These are phyloP conservation scores for Erodium maritimum DNA, from an alignment of 345 rosid species.

Conservation along the genomic window DNA sequence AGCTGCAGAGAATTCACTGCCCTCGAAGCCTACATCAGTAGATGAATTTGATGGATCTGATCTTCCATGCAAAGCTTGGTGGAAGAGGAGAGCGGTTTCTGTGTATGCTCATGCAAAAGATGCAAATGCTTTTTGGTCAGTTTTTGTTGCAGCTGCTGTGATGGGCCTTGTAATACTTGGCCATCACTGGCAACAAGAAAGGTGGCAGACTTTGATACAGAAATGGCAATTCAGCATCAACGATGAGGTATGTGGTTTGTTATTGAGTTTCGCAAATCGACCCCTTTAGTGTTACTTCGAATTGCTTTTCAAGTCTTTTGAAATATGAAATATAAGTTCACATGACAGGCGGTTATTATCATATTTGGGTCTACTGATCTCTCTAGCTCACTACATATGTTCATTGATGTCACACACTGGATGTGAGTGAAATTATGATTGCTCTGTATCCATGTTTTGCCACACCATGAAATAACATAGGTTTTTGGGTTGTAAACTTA, in stretches of 20 bases:
- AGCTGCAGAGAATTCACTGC: conserved; percentile 25
- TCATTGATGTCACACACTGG: too few species aligned
- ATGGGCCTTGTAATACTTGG: conserved; percentile 91
- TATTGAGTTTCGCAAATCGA: not conserved
- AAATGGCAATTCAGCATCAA: conserved; percentile 63
- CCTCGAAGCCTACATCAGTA: conserved; percentile 28
- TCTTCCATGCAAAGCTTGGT: conserved; percentile 87
- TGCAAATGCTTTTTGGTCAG: conserved; percentile 79
- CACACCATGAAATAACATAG: too few species aligned
- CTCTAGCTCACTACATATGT: too few species aligned
- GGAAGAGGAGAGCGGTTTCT: conserved; percentile 84
- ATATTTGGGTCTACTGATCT: too few species aligned
- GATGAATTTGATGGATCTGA: conserved; percentile 28
- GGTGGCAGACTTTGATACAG: conserved; percentile 79
- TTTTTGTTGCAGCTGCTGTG: conserved; percentile 87
- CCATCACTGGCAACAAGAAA: conserved; percentile 92
- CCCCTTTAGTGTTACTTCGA: not conserved
- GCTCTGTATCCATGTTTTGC: too few species aligned
- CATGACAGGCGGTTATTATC: too few species aligned
- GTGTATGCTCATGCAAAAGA: conserved; percentile 68
- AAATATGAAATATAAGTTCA: not conserved
- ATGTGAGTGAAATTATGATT: too few species aligned
- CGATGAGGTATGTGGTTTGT: conserved; percentile 41
- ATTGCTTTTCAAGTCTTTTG: not conserved
- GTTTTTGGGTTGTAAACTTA: too few species aligned